Percentiles rank a stretch among this genome's conserved stretches.
Conservation (phyloP, 352 stramenopile species). For the Lagenidium giganteum region DNA sequence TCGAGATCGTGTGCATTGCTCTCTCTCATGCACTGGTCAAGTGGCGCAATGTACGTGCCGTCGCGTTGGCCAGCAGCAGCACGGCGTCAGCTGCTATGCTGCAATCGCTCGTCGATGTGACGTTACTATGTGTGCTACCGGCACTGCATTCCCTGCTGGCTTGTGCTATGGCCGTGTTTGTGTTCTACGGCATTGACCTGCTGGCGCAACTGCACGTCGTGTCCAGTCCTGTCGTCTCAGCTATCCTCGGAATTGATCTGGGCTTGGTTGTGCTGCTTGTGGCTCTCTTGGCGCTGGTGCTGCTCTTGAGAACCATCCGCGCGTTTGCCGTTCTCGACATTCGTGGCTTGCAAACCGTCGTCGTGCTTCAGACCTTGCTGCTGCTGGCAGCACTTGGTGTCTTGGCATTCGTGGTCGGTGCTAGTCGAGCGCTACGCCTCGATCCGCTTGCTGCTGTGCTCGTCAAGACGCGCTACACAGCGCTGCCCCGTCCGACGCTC, state of each 20-base stretch:
- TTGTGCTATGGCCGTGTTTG: constrained; percentile 15
- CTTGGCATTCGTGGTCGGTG: constrained; percentile 22
- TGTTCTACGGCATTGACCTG: constrained; percentile 37
- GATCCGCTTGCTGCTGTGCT: too few relatives aligned
- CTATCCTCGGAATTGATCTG: constrained; percentile 37
- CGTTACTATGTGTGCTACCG: constrained; percentile 34
- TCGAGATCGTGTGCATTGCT: constrained; percentile 27
- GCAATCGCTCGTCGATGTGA: constrained; percentile 20
- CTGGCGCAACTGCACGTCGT: constrained; percentile 29
- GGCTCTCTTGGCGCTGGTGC: constrained; percentile 14
- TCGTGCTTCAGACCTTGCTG: constrained; percentile 22
- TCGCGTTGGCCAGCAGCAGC: constrained; percentile 6
- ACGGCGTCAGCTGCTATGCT: constrained; percentile 20
- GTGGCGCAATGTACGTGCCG: constrained; percentile 35
- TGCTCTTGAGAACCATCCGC: constrained; percentile 22
- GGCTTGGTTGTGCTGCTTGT: constrained; percentile 16
- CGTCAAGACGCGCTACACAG: too few relatives aligned
- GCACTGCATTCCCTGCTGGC: constrained; percentile 25
- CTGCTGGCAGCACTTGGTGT: constrained; percentile 24
- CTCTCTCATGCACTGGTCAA: constrained; percentile 45
- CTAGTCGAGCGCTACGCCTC: too few relatives aligned
- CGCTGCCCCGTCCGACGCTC: constrained; percentile 13
- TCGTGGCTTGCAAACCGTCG: constrained; percentile 26
- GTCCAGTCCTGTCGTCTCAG: constrained; percentile 23
- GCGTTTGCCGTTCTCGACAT: constrained; percentile 25